Percentiles rank a stretch among this genome's conserved stretches.
These are phyloP conservation scores for Xylariaceae sp. DNA, from an alignment of 2,329 filamentous ascomycete species.

Conservation along the genomic window DNA sequence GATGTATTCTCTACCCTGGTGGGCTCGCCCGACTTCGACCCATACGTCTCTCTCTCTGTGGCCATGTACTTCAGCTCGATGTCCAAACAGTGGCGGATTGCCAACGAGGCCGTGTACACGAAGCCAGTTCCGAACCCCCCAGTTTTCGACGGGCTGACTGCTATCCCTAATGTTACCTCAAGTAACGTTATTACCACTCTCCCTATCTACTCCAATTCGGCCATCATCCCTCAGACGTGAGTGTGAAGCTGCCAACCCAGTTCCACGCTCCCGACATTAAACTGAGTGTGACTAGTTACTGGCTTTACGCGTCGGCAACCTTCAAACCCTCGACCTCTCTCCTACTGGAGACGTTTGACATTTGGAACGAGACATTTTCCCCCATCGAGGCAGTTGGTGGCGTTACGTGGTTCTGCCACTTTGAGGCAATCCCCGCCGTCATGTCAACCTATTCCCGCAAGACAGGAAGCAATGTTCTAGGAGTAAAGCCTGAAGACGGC, in stretches of 20 bases:
- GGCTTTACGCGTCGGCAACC: not conserved
- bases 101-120: constrained; percentile 1
- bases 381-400: not conserved
- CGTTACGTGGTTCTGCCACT: not conserved
- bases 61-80: not conserved
- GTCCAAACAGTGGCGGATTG: not conserved
- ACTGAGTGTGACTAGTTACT: not conserved
- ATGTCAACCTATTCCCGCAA: not conserved
- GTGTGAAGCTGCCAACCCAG: not conserved
- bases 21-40: constrained; percentile 2
- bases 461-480: not conserved
- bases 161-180: not conserved
- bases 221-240: not conserved
- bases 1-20: not conserved
- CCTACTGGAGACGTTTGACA: not conserved
- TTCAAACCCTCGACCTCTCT: not conserved
- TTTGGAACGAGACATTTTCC: not conserved
- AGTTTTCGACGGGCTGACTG: constrained; percentile 1
- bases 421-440: not conserved
- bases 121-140: constrained; percentile 1
- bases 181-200: not conserved
- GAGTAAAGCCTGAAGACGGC: not conserved
- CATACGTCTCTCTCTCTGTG: not conserved
- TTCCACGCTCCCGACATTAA: not conserved
- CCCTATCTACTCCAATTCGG: not conserved